phyloP scores from a whole-genome alignment of 257 asterid genomes.

The Solanum appendiculatum region DNA sequence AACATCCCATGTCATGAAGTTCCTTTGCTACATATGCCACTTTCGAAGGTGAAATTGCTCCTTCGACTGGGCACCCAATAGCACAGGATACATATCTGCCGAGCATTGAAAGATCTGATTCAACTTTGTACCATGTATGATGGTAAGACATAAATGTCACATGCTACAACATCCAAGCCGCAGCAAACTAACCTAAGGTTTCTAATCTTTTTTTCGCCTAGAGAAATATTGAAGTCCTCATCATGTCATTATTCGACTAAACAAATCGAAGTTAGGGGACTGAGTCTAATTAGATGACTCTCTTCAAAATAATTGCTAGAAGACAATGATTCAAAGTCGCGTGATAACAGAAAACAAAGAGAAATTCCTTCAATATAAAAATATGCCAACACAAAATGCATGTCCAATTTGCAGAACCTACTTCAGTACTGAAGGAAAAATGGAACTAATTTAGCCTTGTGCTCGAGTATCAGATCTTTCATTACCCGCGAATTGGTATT shows the following conservation, averaged over 20 bases:
- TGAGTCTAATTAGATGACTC: not conserved
- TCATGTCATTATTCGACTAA: not conserved
- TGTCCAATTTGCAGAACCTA: not conserved
- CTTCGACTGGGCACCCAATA: slow-evolving; percentile 88
- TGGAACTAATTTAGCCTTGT: not conserved
- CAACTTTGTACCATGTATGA: not conserved
- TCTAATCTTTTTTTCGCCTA: not conserved
- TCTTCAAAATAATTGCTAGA: not conserved
- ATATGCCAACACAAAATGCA: not conserved
- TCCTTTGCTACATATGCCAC: slow-evolving; percentile 88
- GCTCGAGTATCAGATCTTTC: not conserved
- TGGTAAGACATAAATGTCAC: not conserved
- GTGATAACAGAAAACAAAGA: not conserved
- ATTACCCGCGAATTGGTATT: slow-evolving; percentile 90
- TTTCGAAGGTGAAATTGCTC: slow-evolving; percentile 59
- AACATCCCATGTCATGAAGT: slow-evolving; percentile 94
- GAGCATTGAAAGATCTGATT: not conserved
- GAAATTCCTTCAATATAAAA: slow-evolving; percentile 3
- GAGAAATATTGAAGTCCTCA: not conserved
- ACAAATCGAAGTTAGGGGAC: not conserved
- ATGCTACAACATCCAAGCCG: not conserved
- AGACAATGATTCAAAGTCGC: not conserved
- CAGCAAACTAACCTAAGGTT: not conserved
- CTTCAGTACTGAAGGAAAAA: not conserved
- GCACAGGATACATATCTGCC: slow-evolving; percentile 81